Evolutionary conservation across 2,329 filamentous ascomycete genomes (phyloP), one percentile per base, ranked within the genome.

Genomic region (Colletotrichum viniferum): DNA sequence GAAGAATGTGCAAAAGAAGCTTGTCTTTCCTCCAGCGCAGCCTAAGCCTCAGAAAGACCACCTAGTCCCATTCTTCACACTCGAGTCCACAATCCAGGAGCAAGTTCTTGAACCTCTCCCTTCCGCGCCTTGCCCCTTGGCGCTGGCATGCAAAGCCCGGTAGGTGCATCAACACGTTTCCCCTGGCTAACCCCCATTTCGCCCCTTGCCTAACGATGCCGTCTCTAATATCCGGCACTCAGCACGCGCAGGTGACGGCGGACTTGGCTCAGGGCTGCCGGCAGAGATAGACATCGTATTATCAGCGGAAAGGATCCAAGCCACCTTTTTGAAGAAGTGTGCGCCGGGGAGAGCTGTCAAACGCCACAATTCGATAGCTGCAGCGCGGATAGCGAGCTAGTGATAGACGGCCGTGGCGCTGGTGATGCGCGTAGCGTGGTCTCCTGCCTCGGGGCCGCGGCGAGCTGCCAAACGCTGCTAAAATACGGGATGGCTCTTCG

Each of bases 1-100:
- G 43, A 21, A 52, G 43, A 52, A 52, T 52, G 43, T 24, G 43
- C n/a, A 52, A 52, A 48, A 52, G 43, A 52, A 52, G 43, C 43
- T 52, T 52, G 43, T 52, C n/a, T 21, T 21, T 13, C 43, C 6
- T 21, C 4, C 43, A 21, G 10, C 43, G 43, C 43, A 52, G 10
- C 10, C 43, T 13, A 52, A 21, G 4, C 43, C 43, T 52, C 43
- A n/a, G 18, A 52, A 52, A 52, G n/a, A 21, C n/a, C 10, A 52
- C 43, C 43, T 13, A 13, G 43, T 52, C 43, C 12, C 43, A 48
- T 48, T 48, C 43, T 48, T 21, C 43, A 48, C 43, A 12, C 1
- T 21, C 6, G 4, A 52, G 0, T 0, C 43, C n/a, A 13, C 43
- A 4, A 52, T 52, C 3, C 43, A 7, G 43, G 43, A n/a, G 43